Base-by-base conservation (phyloP, 768 basidiomycete species). In the Xerocomellus chrysenteron region DNA sequence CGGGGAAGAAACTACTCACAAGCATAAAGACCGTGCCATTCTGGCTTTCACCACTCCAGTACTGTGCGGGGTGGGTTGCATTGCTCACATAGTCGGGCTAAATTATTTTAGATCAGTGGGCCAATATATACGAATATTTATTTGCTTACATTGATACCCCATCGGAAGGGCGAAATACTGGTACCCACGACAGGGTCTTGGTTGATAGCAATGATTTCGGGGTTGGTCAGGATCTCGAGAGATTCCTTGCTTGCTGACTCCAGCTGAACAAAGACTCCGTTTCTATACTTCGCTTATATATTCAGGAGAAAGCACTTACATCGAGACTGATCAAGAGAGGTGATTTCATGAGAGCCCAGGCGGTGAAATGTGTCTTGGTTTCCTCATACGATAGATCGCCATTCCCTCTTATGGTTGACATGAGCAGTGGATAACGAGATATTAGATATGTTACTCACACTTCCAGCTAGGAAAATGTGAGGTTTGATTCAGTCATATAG, bases 321-420 rank as follows among this genome's bases (percentile, higher is more conserved):
- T 82, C 72, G 6, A 85, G 82, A 50, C 85, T 80, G 54, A 87
- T 82, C 49, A 87, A 73, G 14, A 88, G 76, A 3, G 86, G 86
- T 0, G 83, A 83, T 64, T 87, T 88, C 81, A 87, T 80, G 32
- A 88, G 69, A 36, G 84, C 84, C 86, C 87, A 88, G 0, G 83
- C 85, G 0, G 86, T 87, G 65, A 87, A 88, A 65, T 88, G 86
- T 3, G 84, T 77, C 67, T 87, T 87, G 26, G 79, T 70, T 70
- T 88, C 86, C 14, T 88, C 84, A 63, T 76, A 79, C 0, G 81
- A 80, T 44, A 87, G 72, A 33, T 79, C 72, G 14, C 84, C 85
- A 55, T 88, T 87, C 21, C 87, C 86, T 26, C 85, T 86, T 63
- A 21, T 8, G 35, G 17, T 47, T 5, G 24, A 26, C 40, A 40